Percentiles rank a stretch among this genome's conserved stretches.
These are phyloP conservation scores for Boletus pseudopeckii DNA, from an alignment of 768 basidiomycete genomes.

Conservation along the genomic window DNA sequence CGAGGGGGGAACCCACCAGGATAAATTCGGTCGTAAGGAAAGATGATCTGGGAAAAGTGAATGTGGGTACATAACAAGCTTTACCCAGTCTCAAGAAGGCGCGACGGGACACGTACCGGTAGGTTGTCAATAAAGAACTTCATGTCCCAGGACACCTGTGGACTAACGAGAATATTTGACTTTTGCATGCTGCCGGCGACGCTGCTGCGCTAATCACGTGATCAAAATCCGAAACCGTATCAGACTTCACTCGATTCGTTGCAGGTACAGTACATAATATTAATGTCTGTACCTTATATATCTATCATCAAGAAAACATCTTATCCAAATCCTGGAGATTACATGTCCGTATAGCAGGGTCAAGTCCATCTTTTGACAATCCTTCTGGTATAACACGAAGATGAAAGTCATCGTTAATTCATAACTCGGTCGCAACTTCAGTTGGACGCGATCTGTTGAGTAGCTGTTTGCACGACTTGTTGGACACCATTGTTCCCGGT, in stretches of 20 bases:
- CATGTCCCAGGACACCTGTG: constrained; percentile 40
- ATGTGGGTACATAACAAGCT: neutral
- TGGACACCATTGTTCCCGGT: constrained; percentile 29
- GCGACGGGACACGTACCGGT: constrained; percentile 47
- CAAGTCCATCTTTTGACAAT: neutral
- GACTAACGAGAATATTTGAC: neutral
- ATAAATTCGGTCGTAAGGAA: constrained; percentile 94
- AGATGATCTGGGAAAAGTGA: constrained; percentile 58
- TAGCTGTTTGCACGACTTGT: constrained; percentile 29
- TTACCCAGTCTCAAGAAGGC: neutral
- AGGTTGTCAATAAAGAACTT: constrained; percentile 82
- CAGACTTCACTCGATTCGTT: neutral
- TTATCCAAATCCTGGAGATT: neutral
- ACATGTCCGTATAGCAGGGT: neutral
- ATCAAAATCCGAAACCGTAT: neutral
- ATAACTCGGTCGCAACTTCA: constrained; percentile 1
- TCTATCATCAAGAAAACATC: neutral
- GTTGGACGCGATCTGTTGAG: constrained; percentile 36
- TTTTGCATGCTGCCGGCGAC: no score
- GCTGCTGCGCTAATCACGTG: constrained; percentile 17
- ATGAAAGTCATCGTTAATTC: neutral
- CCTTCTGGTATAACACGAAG: neutral
- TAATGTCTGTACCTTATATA: neutral
- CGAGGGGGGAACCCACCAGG: constrained; percentile 62
- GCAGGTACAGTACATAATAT: neutral